These are phyloP conservation scores for Anacardium occidentale DNA, from an alignment of 345 rosid species.

Conservation along the genomic window DNA sequence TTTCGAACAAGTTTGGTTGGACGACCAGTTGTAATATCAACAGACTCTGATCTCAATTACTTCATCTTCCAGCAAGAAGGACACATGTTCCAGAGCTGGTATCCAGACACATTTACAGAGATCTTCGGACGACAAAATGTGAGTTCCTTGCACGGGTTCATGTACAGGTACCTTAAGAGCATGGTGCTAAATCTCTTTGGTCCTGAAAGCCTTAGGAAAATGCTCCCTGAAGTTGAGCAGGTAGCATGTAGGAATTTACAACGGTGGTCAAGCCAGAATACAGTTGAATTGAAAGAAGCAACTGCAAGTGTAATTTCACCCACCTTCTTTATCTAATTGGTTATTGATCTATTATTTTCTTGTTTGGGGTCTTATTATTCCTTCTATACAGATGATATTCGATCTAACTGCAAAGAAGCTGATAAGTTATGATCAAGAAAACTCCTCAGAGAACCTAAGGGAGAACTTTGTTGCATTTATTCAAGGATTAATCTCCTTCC, in stretches of 20 bases:
- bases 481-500: slow-evolving; percentile 88
- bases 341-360: background rate
- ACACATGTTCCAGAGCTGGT: slow-evolving; percentile 84
- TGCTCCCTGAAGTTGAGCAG: slow-evolving; percentile 73
- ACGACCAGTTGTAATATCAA: slow-evolving; percentile 70
- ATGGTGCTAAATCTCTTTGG: slow-evolving; percentile 88
- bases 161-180: slow-evolving; percentile 86
- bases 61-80: slow-evolving; percentile 94
- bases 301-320: slow-evolving; percentile 62
- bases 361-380: slow-evolving; percentile 13
- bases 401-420: slow-evolving; percentile 91
- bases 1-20: slow-evolving; percentile 88
- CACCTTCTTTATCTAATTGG: slow-evolving; percentile 9
- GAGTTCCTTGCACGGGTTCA: slow-evolving; percentile 85
- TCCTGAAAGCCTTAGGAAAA: slow-evolving; percentile 71
- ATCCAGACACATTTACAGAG: slow-evolving; percentile 89
- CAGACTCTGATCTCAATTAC: slow-evolving; percentile 85
- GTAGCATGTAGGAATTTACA: slow-evolving; percentile 47
- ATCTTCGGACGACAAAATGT: slow-evolving; percentile 85
- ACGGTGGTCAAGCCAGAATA: slow-evolving; percentile 55
- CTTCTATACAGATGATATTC: slow-evolving; percentile 64
- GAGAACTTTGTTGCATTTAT: slow-evolving; percentile 83
- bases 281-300: slow-evolving; percentile 73
- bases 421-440: slow-evolving; percentile 79
- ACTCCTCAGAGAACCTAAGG: slow-evolving; percentile 71